These are phyloP conservation scores for Schizochytrium sp. DNA, from an alignment of 108 stramenopile species.

Conservation along the genomic window DNA sequence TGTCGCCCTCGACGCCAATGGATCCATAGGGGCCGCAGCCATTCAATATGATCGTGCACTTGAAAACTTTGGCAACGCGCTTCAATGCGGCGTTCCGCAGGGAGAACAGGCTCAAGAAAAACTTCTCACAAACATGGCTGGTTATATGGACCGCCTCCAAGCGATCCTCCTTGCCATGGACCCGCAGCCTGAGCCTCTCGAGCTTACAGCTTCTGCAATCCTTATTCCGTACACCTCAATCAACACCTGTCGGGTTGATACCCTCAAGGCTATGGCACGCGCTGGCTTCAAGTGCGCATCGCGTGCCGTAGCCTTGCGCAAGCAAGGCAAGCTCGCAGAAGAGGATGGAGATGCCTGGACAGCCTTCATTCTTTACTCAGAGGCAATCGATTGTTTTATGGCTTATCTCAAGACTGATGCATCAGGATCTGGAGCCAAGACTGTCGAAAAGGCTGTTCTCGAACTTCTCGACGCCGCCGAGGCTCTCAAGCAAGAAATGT, in stretches of 20 bases:
- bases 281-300: background rate
- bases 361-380: background rate
- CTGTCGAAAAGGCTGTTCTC: background rate
- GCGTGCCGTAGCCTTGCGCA: background rate
- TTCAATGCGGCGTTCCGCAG: background rate
- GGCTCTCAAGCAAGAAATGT: background rate
- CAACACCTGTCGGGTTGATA: background rate
- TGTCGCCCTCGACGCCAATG: background rate
- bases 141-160: background rate
- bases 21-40: background rate
- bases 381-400: background rate
- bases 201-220: background rate
- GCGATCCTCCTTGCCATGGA: background rate
- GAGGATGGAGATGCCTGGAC: background rate
- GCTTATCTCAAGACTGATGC: background rate
- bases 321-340: background rate
- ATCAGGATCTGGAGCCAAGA: background rate
- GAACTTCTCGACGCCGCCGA: background rate
- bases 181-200: background rate
- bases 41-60: background rate
- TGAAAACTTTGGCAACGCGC: background rate
- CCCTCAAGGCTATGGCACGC: background rate
- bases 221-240: background rate
- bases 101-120: background rate
- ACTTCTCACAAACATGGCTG: background rate